Base-by-base conservation (phyloP, 257 asterid species). In the Petrea volubilis region DNA sequence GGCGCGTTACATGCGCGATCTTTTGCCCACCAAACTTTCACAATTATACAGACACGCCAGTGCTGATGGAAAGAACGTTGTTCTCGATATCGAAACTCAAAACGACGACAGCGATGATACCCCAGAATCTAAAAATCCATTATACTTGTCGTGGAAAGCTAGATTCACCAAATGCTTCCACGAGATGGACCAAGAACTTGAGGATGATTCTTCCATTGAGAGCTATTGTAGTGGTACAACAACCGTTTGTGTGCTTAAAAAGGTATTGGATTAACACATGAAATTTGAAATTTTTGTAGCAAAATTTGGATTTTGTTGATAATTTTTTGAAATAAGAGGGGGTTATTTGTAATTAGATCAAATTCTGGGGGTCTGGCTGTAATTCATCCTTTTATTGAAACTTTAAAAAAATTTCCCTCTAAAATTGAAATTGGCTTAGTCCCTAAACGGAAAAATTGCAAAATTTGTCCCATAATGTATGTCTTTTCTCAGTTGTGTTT, bases 221-320 rank as follows among this genome's bases (percentile, higher is more conserved):
- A 90, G 88, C 81, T 93, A 87, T 31, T 83, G 88, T 80, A 93
- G 98, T 57, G 98, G 98, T 2, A 78, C 96, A 12, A 90, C 98
- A 2, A 74, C 97, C 4, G 97, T 93, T 3, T 68, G 87, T 6
- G 81, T 88, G 58, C 79, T 90, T n/a, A 93, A 83, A 77, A 81
- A 90, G 91, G 98, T 91, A 63, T 23, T 18, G 33, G 40, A 38
- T 8, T 10, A n/a, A 6, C 24, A 47, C 1, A 47, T 47, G 10
- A 47, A 47, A 17, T 17, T 20, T 33, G 7, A 33, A 3, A 33
- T 33, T 33, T 33, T 33, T 33, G 38, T 33, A 3, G 38, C n/a
- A n/a, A n/a, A n/a, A n/a, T n/a, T n/a, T n/a, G n/a, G n/a, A n/a
- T n/a, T n/a, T n/a, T n/a, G n/a, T n/a, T n/a, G n/a, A n/a, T n/a